phyloP scores from a whole-genome alignment of 257 asterid species.

The Dorcoceras hygrometricum region DNA sequence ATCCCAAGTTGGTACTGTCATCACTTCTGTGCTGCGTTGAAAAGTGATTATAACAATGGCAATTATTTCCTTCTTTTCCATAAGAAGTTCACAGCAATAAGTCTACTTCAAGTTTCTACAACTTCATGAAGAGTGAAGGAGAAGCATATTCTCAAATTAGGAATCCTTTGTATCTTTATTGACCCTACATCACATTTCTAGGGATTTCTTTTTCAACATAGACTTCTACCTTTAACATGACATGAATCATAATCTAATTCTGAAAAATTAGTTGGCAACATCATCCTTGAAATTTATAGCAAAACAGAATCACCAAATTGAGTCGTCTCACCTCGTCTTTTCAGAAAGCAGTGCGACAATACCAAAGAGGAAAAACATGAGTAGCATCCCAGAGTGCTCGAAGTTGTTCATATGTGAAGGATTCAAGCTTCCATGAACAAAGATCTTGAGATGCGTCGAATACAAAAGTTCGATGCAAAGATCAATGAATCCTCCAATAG shows the following conservation, averaged over 20 bases:
- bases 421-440: conserved; percentile 75
- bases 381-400: conserved; percentile 97
- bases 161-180: background rate
- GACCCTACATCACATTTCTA: background rate
- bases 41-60: too few species aligned
- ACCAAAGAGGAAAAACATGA: conserved; percentile 91
- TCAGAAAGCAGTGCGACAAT: conserved; percentile 64
- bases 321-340: conserved; percentile 65
- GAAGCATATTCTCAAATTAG: background rate
- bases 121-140: background rate
- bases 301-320: conserved; percentile 21
- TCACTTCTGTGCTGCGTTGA: background rate
- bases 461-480: conserved; percentile 83
- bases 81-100: background rate
- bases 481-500: conserved; percentile 75
- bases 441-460: conserved; percentile 80
- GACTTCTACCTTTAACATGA: too few species aligned
- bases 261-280: too few species aligned
- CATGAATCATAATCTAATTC: background rate
- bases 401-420: conserved; percentile 90
- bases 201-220: background rate
- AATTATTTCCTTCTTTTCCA: too few species aligned
- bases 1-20: background rate
- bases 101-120: background rate
- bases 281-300: too few species aligned